phyloP scores from a whole-genome alignment of 192 early-diverging fungal species.

The Pilobolus umbonatus region DNA sequence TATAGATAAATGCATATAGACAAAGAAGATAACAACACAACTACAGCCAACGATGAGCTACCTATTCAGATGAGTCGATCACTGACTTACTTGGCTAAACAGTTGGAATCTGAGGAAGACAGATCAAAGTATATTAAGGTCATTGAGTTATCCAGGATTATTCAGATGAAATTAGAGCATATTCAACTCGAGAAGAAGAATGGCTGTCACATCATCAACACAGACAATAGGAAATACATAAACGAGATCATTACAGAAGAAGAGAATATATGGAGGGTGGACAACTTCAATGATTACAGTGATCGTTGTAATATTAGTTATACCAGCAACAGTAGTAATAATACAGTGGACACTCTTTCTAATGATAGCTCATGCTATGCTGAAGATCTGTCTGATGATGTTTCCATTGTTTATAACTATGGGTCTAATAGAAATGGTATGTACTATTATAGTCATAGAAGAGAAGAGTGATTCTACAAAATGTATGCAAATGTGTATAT shows the following conservation, averaged over 20 bases:
- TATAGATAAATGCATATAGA: not conserved
- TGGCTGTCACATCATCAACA: too few species aligned
- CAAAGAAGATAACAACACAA: not conserved
- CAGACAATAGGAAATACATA: too few species aligned
- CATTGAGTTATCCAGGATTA: conserved; percentile 12
- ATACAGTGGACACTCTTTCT: not conserved
- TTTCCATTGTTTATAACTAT: not conserved
- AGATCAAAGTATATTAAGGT: not conserved
- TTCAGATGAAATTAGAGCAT: conserved; percentile 4
- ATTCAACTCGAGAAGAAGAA: not conserved
- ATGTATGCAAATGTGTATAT: too few species aligned
- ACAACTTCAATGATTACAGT: too few species aligned
- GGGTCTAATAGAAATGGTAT: not conserved
- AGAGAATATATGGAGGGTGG: too few species aligned
- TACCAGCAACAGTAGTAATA: not conserved
- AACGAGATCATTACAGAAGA: too few species aligned
- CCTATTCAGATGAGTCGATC: not conserved
- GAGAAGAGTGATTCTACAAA: too few species aligned
- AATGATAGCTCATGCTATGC: not conserved
- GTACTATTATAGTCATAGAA: too few species aligned
- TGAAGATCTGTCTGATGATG: not conserved
- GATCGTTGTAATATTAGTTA: not conserved
- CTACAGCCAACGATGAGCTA: not conserved
- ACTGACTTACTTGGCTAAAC: not conserved
- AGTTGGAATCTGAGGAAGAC: conserved; percentile 2